Evolutionary conservation across 441 rosid genomes (phyloP).

Genomic region (Viola pubescens): DNA sequence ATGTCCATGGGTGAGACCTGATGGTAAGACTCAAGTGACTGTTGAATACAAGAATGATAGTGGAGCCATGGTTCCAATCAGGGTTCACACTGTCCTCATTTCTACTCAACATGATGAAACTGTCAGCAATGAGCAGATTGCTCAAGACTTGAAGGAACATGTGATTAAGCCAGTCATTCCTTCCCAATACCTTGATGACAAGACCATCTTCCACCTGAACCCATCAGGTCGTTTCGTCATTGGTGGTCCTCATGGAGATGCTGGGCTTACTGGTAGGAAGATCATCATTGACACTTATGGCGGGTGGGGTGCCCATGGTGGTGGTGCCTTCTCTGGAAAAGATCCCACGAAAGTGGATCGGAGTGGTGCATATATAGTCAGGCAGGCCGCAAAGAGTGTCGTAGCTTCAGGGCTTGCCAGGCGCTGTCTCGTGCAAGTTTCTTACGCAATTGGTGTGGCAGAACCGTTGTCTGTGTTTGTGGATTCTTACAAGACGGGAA

Average conservation of each 20-base stretch:
- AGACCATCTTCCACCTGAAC: conserved; percentile 64
- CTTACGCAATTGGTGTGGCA: conserved; percentile 43
- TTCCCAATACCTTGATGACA: conserved; percentile 50
- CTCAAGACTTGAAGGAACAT: conserved; percentile 34
- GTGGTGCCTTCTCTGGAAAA: conserved; percentile 69
- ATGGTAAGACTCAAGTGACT: conserved; percentile 48
- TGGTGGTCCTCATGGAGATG: conserved; percentile 70
- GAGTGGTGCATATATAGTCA: conserved; percentile 58
- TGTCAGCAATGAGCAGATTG: conserved; percentile 34
- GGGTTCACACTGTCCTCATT: conserved; percentile 42
- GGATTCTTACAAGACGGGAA: conserved; percentile 36
- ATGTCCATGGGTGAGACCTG: conserved; percentile 45
- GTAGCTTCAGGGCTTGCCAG: conserved; percentile 46
- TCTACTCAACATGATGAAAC: conserved; percentile 43
- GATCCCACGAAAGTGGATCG: conserved; percentile 66
- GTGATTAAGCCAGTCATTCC: conserved; percentile 64
- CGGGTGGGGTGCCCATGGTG: conserved; percentile 72
- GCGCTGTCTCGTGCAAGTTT: conserved; percentile 43
- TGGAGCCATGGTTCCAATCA: conserved; percentile 38
- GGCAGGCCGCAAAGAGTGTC: conserved; percentile 51
- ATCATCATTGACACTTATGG: conserved; percentile 59
- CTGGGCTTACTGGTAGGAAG: conserved; percentile 60
- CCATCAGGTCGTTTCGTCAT: conserved; percentile 66
- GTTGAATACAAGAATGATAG: conserved; percentile 34
- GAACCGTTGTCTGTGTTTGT: conserved; percentile 44